phyloP scores from a whole-genome alignment of 306 rosid genomes.

The Cicer chorassanicum region DNA sequence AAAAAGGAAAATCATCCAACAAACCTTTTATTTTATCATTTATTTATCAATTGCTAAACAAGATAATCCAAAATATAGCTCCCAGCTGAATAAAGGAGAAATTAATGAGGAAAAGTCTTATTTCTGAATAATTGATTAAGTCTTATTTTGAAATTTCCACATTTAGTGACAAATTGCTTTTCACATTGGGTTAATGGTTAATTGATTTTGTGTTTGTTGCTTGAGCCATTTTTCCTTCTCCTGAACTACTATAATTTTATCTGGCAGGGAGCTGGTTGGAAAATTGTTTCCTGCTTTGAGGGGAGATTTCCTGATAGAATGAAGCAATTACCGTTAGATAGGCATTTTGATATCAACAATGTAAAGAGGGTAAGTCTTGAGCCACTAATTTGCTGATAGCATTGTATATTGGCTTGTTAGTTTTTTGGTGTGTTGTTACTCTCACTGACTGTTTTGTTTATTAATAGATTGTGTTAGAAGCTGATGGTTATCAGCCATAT shows the following conservation, averaged over 20 bases:
- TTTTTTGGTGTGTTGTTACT: not conserved
- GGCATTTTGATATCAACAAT: conserved; percentile 94
- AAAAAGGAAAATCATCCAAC: not conserved
- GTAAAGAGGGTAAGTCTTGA: conserved; percentile 83
- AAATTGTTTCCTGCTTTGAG: conserved; percentile 95
- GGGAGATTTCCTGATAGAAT: conserved; percentile 95
- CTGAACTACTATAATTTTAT: conserved; percentile 30
- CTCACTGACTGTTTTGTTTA: conserved; percentile 19
- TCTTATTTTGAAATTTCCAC: conserved; percentile 14
- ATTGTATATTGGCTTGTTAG: conserved; percentile 2
- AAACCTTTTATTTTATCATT: too few species aligned
- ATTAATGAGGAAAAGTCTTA: not conserved
- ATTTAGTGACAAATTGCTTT: conserved; percentile 14
- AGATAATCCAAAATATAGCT: not conserved
- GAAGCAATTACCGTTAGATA: conserved; percentile 91
- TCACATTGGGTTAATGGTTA: conserved; percentile 1
- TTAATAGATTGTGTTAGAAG: conserved; percentile 93
- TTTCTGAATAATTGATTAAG: not conserved
- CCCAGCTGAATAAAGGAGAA: not conserved
- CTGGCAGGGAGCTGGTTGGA: conserved; percentile 98
- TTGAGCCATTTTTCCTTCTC: not conserved
- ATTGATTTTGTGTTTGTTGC: conserved; percentile 2
- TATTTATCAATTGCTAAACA: not conserved
- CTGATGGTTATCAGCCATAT: conserved; percentile 99
- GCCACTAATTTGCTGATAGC: conserved; percentile 7